phyloP scores from a whole-genome alignment of 495 filamentous ascomycete species.

The Xylaria scruposa region DNA sequence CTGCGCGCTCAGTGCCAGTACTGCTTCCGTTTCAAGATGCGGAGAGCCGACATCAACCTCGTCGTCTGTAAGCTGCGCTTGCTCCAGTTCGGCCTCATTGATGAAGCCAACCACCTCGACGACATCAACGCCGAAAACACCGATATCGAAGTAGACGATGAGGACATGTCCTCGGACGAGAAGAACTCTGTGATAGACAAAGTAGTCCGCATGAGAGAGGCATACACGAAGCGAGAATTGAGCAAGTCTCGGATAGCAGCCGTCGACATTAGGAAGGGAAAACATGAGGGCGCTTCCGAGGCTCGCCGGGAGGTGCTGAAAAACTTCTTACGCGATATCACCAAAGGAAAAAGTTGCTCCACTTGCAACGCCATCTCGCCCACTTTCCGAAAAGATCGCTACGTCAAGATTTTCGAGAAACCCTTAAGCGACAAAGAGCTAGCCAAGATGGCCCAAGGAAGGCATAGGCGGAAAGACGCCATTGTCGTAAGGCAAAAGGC shows the following conservation, averaged over 20 bases:
- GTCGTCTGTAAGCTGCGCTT: conserved; percentile 86
- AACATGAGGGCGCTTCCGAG: conserved; percentile 81
- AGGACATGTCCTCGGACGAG: conserved; percentile 37
- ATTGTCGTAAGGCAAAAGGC: conserved; percentile 43
- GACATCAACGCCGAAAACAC: conserved; percentile 49
- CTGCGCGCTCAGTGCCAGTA: conserved; percentile 87
- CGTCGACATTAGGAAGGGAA: conserved; percentile 63
- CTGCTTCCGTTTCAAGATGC: conserved; percentile 81
- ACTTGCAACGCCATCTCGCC: conserved; percentile 79
- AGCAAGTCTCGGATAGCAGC: conserved; percentile 59
- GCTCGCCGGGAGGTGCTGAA: conserved; percentile 77
- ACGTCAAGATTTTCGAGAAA: conserved; percentile 91
- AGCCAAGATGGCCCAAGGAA: conserved; percentile 73
- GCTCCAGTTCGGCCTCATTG: conserved; percentile 81
- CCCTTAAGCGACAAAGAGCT: conserved; percentile 72
- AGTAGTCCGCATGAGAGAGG: conserved; percentile 68
- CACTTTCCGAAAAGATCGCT: conserved; percentile 81
- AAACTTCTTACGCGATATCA: conserved; percentile 76
- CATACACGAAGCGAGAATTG: conserved; percentile 72
- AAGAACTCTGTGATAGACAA: conserved; percentile 39
- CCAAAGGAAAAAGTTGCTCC: conserved; percentile 67
- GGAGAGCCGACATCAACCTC: conserved; percentile 72
- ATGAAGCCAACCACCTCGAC: conserved; percentile 72
- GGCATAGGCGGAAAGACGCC: conserved; percentile 71
- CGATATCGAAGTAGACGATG: conserved; percentile 37